phyloP scores from a whole-genome alignment of 257 asterid genomes.

The Asclepias syriaca region DNA sequence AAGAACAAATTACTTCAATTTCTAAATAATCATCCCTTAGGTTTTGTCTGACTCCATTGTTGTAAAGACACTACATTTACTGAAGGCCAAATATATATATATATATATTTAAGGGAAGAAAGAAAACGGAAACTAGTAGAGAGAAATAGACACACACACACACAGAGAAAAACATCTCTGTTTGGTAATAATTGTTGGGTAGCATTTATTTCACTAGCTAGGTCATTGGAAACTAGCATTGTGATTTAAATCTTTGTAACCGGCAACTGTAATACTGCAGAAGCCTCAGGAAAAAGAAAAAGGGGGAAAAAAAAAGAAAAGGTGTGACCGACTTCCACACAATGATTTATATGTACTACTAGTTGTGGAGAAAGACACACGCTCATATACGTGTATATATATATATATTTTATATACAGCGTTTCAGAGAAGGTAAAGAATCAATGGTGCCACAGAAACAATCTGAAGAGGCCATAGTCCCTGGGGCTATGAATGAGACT shows the following conservation, averaged over 20 bases:
- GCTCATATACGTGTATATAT: too few species aligned
- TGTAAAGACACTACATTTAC: not conserved
- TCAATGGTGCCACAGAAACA: conserved; percentile 59
- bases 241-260: conserved; percentile 16
- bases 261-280: conserved; percentile 14
- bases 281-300: not conserved
- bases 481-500: conserved; percentile 28
- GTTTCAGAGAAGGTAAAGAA: conserved; percentile 2
- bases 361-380: not conserved
- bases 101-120: not conserved
- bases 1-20: conserved; percentile 10
- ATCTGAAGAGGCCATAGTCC: conserved; percentile 72
- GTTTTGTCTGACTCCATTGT: conserved; percentile 1
- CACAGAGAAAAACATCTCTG: not conserved
- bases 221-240: conserved; percentile 20
- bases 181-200: conserved; percentile 3
- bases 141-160: not conserved
- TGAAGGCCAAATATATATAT: not conserved
- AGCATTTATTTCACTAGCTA: conserved; percentile 17
- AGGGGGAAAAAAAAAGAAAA: not conserved
- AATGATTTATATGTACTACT: not conserved
- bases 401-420: not conserved
- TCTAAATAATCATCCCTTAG: not conserved
- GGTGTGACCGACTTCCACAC: not conserved
- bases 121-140: not conserved